Evolutionary conservation across 495 filamentous ascomycete genomes (phyloP), one percentile per base, ranked within the genome.

Genomic region (Elasticomyces elasticus): DNA sequence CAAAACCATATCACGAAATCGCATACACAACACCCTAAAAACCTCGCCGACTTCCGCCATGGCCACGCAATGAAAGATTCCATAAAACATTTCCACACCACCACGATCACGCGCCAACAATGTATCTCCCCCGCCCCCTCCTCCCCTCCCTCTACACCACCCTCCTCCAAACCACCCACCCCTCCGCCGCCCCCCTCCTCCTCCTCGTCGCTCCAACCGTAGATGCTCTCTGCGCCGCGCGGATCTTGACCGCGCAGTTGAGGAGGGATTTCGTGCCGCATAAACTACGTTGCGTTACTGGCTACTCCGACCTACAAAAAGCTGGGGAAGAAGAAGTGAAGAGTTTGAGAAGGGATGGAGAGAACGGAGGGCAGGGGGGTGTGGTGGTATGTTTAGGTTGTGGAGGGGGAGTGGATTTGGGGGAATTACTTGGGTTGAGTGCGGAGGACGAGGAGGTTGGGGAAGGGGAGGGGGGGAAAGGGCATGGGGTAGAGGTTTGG

Each of bases 201-300:
- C 80, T 98, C 52, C 82, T 98, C 45, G 89, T 88, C 55, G 86
- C 90, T 27, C 84, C 97, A 64, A 92, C 95, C 66, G 87, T 91
- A 42, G 92, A 98, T 74, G 86, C 91, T 48, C 81, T 98, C 31
- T 97, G 92, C 71, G 94, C 90, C 48, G 90, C 88, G 63, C 89
- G 90, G 48, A 97, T 98, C 51, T 79, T 98, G 15, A 92, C 92
- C 1, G 77, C 82, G 13, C 77, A 97, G 17, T 76, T 98, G 47
- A 95, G 91, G 73, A 85, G 88, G 74, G 92, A 98, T 74, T 97
- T 91, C 66, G 94, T 98, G 59, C 84, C 84, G n/a, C 91, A 97
- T 71, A 96, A 95, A 74, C 94, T 97, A 56, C 87, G 94, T 61
- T 92, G 94, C 4, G 83, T 98, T 31, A 79, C 85, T 15, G 92